Evolutionary conservation across 2,329 filamentous ascomycete species (phyloP).

Genomic region (Aspergillus sp.): DNA sequence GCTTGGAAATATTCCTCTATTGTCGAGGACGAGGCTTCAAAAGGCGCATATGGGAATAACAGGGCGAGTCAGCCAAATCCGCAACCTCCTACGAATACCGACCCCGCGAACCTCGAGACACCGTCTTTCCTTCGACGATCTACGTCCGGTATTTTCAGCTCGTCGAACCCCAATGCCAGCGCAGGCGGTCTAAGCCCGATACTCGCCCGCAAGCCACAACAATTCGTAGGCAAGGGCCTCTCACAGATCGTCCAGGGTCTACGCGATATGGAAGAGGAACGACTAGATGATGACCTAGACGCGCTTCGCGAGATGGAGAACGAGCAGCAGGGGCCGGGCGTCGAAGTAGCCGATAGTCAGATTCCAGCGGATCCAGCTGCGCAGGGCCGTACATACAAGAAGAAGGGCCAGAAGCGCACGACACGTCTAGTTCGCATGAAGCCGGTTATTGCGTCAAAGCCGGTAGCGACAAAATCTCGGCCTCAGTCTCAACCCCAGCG

Average conservation of each 20-base stretch:
- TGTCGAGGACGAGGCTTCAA: conserved; percentile 34
- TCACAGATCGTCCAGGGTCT: conserved; percentile 40
- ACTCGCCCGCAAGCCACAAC: conserved; percentile 34
- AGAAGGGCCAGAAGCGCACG: conserved; percentile 51
- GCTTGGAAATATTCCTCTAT: conserved; percentile 43
- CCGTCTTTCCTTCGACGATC: conserved; percentile 42
- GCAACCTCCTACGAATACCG: not conserved
- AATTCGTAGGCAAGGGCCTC: conserved; percentile 40
- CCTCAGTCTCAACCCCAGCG: not conserved
- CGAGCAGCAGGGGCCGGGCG: conserved; percentile 27
- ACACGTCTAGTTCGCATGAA: conserved; percentile 46
- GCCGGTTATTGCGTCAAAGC: conserved; percentile 33
- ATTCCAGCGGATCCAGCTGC: conserved; percentile 7
- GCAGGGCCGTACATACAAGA: conserved; percentile 38
- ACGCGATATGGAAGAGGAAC: conserved; percentile 43
- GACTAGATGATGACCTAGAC: conserved; percentile 44
- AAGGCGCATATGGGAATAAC: not conserved
- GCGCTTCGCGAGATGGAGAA: conserved; percentile 46
- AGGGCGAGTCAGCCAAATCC: not conserved
- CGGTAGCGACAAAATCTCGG: conserved; percentile 7
- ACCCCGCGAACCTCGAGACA: conserved; percentile 30
- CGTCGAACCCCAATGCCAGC: not conserved
- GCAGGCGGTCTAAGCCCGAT: conserved; percentile 36
- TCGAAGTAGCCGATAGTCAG: conserved; percentile 41
- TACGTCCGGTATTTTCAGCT: conserved; percentile 30